These are phyloP conservation scores for Aspergillus fischeri DNA, from an alignment of 2,329 filamentous ascomycete species.

Conservation along the genomic window DNA sequence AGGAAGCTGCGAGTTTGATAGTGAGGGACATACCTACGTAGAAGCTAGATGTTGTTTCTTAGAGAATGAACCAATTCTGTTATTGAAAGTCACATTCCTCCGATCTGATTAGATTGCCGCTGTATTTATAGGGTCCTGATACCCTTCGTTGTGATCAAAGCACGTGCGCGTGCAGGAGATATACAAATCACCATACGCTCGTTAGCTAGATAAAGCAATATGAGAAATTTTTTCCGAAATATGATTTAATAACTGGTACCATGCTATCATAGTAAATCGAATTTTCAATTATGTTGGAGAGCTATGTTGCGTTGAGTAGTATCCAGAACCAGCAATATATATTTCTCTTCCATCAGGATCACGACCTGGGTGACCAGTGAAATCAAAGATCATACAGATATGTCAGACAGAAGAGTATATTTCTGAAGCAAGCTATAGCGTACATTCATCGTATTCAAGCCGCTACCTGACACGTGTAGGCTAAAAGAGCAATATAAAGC, in stretches of 20 bases:
- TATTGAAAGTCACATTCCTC: neutral
- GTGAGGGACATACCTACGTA: constrained; percentile 32
- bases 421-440: neutral
- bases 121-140: neutral
- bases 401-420: neutral
- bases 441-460: neutral
- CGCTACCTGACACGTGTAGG: neutral
- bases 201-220: neutral
- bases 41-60: neutral
- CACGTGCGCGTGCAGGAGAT: neutral
- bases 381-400: neutral
- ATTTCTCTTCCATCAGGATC: neutral
- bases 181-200: neutral
- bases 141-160: neutral
- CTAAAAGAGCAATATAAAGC: neutral
- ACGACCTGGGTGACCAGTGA: neutral
- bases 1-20: constrained; percentile 40
- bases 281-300: neutral
- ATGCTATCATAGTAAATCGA: neutral
- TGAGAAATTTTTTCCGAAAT: neutral
- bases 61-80: neutral
- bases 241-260: neutral
- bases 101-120: neutral
- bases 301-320: no score
- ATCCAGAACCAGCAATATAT: neutral